These are phyloP conservation scores for Malassezia obtusa DNA, from an alignment of 1,284 basidiomycete species.

Conservation along the genomic window DNA sequence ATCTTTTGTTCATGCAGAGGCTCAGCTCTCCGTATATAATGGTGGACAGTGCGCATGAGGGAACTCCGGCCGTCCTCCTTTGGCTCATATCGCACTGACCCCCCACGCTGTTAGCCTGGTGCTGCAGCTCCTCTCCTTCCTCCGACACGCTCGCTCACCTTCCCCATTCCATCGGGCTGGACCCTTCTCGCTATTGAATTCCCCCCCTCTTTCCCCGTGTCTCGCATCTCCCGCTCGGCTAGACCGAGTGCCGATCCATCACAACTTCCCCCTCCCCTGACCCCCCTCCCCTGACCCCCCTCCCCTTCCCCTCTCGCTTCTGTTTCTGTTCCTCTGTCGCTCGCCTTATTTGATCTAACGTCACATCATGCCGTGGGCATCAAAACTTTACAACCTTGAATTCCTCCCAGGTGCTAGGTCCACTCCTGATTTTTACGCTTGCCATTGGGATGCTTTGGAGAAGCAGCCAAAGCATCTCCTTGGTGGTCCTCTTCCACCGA, in stretches of 20 bases:
- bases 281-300: neutral
- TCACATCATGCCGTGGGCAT: neutral
- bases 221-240: no score
- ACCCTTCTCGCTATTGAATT: neutral
- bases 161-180: neutral
- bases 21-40: neutral
- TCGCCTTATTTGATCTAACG: neutral
- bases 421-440: neutral
- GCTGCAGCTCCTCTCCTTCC: neutral
- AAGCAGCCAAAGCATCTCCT: no score
- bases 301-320: neutral
- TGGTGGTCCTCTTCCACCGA: neutral
- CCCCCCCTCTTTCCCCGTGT: neutral
- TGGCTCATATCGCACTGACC: neutral
- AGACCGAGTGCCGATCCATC: no score
- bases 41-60: neutral
- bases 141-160: neutral
- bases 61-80: neutral
- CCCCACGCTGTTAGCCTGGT: slow-evolving; percentile 6
- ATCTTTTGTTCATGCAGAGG: no score
- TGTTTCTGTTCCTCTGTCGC: neutral
- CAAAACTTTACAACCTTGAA: slow-evolving; percentile 1
- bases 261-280: neutral
- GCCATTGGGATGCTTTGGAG: neutral
- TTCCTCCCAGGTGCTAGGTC: neutral